Conservation (phyloP, 2,329 filamentous ascomycete species). For the Calonectria fujianensis region DNA sequence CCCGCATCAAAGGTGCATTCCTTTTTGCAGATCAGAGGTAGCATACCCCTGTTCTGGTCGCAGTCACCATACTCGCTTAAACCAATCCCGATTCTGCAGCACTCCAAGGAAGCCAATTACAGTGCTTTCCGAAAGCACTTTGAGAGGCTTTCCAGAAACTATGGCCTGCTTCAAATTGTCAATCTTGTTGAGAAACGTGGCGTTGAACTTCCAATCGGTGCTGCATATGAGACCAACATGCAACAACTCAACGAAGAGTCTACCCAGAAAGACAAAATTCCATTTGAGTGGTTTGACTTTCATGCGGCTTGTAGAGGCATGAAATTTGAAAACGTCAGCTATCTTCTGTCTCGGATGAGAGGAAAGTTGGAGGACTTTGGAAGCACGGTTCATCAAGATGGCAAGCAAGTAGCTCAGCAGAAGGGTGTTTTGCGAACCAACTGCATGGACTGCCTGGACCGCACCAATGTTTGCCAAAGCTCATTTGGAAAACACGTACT, state of each 20-base stretch:
- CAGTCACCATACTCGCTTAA: conserved; percentile 96
- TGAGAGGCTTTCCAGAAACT: conserved; percentile 78
- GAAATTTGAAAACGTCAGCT: conserved; percentile 96
- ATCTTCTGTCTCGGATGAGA: conserved; percentile 82
- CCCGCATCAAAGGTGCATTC: conserved; percentile 80
- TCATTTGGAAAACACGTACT: conserved; percentile 90
- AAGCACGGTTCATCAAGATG: conserved; percentile 77
- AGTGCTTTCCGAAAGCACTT: conserved; percentile 89
- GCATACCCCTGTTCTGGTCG: conserved; percentile 95
- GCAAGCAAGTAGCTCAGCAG: conserved; percentile 71
- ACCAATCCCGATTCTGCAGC: conserved; percentile 87
- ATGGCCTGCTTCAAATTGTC: conserved; percentile 85
- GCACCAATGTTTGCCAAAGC: conserved; percentile 96
- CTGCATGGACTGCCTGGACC: conserved; percentile 98
- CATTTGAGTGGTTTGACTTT: conserved; percentile 98
- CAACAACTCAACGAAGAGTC: conserved; percentile 79
- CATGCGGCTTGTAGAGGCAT: conserved; percentile 94
- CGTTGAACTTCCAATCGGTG: conserved; percentile 86
- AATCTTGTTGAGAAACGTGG: conserved; percentile 93
- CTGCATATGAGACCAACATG: conserved; percentile 83
- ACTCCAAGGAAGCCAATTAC: conserved; percentile 86
- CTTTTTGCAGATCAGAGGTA: conserved; percentile 91
- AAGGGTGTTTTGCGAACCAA: conserved; percentile 91
- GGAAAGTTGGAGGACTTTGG: conserved; percentile 81
- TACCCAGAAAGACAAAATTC: conserved; percentile 62